These are phyloP conservation scores for Globisporangium nodosum DNA, from an alignment of 352 stramenopile genomes.

Conservation along the genomic window DNA sequence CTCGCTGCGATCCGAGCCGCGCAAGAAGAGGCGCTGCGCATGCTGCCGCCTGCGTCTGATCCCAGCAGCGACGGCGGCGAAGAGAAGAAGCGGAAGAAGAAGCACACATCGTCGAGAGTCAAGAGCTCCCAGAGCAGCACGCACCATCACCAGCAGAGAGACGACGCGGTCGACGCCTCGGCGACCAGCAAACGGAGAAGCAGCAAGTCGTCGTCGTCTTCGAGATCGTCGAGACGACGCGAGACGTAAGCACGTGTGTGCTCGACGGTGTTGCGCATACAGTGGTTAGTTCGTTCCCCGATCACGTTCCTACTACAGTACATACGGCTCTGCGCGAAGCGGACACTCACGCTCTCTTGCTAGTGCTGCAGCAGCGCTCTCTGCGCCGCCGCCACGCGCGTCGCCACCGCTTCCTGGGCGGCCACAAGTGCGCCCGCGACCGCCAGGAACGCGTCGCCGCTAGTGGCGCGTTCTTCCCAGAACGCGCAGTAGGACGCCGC, in stretches of 20 bases:
- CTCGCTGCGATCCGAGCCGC: constrained; percentile 65
- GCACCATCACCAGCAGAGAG: neutral
- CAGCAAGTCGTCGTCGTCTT: neutral
- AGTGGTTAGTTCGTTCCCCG: too few relatives aligned
- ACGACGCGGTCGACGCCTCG: neutral
- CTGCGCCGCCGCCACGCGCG: neutral
- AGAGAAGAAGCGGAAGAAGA: neutral
- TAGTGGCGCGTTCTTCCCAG: constrained; percentile 45
- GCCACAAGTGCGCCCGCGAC: constrained; percentile 34
- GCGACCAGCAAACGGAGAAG: neutral
- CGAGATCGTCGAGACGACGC: neutral
- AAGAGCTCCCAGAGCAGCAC: neutral
- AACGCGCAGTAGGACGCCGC: constrained; percentile 33
- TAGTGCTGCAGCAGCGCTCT: constrained; percentile 8
- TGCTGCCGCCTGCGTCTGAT: constrained; percentile 29
- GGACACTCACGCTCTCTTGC: too few relatives aligned
- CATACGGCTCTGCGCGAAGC: too few relatives aligned
- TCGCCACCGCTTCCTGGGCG: constrained; percentile 24
- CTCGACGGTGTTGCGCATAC: too few relatives aligned
- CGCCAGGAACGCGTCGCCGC: constrained; percentile 36
- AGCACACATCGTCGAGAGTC: neutral
- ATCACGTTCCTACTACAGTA: too few relatives aligned
- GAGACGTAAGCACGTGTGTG: neutral
- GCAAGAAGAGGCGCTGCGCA: constrained; percentile 55
- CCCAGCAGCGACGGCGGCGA: neutral